Percentiles rank a stretch among this genome's conserved stretches.
Evolutionary conservation across 2,329 filamentous ascomycete genomes (phyloP).

Genomic region (Bisporella sp.): DNA sequence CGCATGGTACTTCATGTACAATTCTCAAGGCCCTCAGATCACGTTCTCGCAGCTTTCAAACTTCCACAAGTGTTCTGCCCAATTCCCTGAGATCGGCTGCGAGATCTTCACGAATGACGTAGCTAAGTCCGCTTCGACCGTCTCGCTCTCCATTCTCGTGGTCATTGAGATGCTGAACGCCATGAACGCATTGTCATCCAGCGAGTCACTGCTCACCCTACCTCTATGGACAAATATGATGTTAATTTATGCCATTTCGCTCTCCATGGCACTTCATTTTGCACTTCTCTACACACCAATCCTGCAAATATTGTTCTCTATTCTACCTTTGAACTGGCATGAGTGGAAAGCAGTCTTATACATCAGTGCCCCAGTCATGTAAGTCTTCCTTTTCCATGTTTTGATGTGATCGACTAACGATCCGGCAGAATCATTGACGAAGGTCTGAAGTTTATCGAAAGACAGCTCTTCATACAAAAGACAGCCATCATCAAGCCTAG

Average conservation of each 20-base stretch:
- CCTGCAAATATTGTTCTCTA: conserved; percentile 82
- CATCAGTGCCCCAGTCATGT: conserved; percentile 91
- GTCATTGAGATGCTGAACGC: conserved; percentile 99
- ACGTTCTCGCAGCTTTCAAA: conserved; percentile 81
- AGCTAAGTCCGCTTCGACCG: conserved; percentile 84
- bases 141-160: conserved; percentile 86
- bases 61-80: conserved; percentile 85
- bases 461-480: conserved; percentile 38
- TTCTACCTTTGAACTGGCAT: conserved; percentile 73
- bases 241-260: conserved; percentile 85
- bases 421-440: conserved; percentile 57
- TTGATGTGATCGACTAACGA: conserved; percentile 8
- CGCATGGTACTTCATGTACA: conserved; percentile 99
- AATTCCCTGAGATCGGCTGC: conserved; percentile 87
- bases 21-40: conserved; percentile 83
- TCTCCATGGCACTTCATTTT: conserved; percentile 95
- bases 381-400: conserved; percentile 37
- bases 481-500: conserved; percentile 17
- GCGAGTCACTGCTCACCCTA: conserved; percentile 86
- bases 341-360: conserved; percentile 90
- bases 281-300: conserved; percentile 87
- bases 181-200: conserved; percentile 94
- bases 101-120: conserved; percentile 82
- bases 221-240: conserved; percentile 99
- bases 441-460: conserved; percentile 56